Base-by-base conservation (phyloP, 352 stramenopile genomes). In the Globisporangium carolinianum region DNA sequence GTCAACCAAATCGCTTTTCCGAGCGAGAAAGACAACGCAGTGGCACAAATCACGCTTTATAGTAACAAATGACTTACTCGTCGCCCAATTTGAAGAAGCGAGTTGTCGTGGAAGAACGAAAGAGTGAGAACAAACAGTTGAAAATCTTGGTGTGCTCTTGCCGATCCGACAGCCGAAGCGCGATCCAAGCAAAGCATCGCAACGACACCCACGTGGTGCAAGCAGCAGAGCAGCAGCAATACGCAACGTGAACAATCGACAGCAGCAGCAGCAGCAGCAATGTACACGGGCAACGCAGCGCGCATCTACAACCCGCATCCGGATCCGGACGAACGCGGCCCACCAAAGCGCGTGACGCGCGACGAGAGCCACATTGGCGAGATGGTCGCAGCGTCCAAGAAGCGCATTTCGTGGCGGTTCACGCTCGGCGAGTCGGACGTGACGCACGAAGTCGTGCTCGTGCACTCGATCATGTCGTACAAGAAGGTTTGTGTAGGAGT, bases 391-490 rank as follows among this genome's bases (percentile, higher is more conserved):
- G 68, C 86, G 65, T 91, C 82, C 53, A 95, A 94, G 76, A 94
- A 95, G 57, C 76, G 82, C 51, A 69, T 94, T 38, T 91, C 80
- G 17, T 94, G 86, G 83, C 80, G 81, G 53, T 94, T 94, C 54
- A 85, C 83, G 45, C 67, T 94, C 45, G 83, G 85, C 53, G 82
- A 92, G 45, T 71, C 70, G 1, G 84, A 94, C 52, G 74, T 66
- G 49, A 68, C 73, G 49, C 84, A 94, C 60, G 79, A 90, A 56
- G 77, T 92, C 43, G 73, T 87, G 61, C 66, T 94, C 45, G 62
- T 84, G 53, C 84, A 94, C 70, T 94, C 84, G 17, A 72, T 89
- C 55, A 87, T 94, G 75, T 87, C 76, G 45, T 88, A 90, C 67
- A 94, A 94, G 69, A 94, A 94, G 71, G 75, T 24, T 24, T 24